Base-by-base conservation (phyloP, 345 rosid genomes). In the Turritis glabra region DNA sequence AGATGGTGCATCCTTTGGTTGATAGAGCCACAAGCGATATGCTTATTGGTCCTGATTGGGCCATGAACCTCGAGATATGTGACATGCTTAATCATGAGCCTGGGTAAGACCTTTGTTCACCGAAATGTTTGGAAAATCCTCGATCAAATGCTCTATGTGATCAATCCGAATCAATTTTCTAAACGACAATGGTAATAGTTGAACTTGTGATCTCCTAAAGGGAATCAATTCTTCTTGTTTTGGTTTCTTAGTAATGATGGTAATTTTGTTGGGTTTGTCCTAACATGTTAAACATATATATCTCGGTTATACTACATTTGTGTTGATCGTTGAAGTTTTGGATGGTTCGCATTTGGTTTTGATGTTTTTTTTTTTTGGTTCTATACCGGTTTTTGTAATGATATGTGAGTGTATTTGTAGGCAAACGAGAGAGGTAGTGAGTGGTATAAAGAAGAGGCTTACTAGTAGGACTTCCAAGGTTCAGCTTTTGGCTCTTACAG, bases 41-140 rank as follows among this genome's bases (percentile, higher is more conserved):
- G 97, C 84, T 95, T 80, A 90, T 90, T 81, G 98, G 99, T n/a
- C 98, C 99, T 65, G 99, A 95, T 76, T 95, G 99, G 99, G 94
- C 99, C 18, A 89, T 89, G 96, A 95, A 95, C 80, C 87, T 95
- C 60, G 98, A 95, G 99, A 95, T 95, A 88, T 95, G 97, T 71
- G 98, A 95, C 71, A 85, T 89, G 83, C 93, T 94, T 81, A 95
- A 90, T 77, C 96, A 81, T 56, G 97, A 95, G 79, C 98, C 97
- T 35, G 91, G 88, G 97, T 90, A 84, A 56, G 78, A 46, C 33
- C n/a, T 14, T 43, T 10, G 17, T 37, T 26, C 26, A 50, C 26
- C 51, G n/a, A 2, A 10, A 35, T 46, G 3, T 17, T 41, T 52
- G 5, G 22, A 57, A 30, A 57, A 47, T 58, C 35, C 21, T 7